Conservation (phyloP, 495 filamentous ascomycete species). For the Geoglossum glabrum region DNA sequence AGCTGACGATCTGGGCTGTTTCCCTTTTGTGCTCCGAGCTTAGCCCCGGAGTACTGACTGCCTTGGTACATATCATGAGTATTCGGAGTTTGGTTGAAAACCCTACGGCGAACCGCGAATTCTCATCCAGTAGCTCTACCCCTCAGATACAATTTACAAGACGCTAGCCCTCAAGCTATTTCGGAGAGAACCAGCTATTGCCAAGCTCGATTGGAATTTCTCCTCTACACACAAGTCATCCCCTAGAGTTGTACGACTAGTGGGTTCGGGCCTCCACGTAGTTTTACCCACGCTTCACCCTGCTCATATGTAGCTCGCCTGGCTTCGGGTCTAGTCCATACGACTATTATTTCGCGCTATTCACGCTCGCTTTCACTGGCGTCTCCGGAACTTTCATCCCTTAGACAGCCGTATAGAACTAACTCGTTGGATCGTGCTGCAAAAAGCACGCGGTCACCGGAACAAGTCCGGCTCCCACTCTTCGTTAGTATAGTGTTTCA, state of each 20-base stretch:
- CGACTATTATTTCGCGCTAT: background rate
- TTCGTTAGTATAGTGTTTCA: conserved; percentile 7
- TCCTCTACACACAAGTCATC: conserved; percentile 4
- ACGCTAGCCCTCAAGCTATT: background rate
- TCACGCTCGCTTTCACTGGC: conserved; percentile 6
- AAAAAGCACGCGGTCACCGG: conserved; percentile 5
- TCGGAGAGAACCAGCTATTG: conserved; percentile 4
- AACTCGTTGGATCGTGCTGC: conserved; percentile 7
- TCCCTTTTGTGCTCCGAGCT: background rate
- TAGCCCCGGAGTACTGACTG: background rate
- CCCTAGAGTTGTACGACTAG: background rate
- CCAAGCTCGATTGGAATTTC: conserved; percentile 4
- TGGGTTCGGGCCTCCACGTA: background rate
- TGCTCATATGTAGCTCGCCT: conserved; percentile 6
- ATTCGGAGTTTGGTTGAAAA: too few relatives aligned
- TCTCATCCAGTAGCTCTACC: too few relatives aligned
- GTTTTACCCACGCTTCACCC: background rate
- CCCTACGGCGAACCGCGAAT: too few relatives aligned
- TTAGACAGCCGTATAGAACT: conserved; percentile 2
- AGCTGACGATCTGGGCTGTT: background rate
- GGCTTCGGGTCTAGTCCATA: conserved; percentile 4
- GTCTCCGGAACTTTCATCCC: conserved; percentile 1
- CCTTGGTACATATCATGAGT: too few relatives aligned
- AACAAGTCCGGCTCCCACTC: background rate
- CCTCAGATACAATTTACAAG: too few relatives aligned